Evolutionary conservation across 75 land plant genomes (phyloP), one percentile per base, ranked within the genome.

Genomic region (Ceratopteris richardii): DNA sequence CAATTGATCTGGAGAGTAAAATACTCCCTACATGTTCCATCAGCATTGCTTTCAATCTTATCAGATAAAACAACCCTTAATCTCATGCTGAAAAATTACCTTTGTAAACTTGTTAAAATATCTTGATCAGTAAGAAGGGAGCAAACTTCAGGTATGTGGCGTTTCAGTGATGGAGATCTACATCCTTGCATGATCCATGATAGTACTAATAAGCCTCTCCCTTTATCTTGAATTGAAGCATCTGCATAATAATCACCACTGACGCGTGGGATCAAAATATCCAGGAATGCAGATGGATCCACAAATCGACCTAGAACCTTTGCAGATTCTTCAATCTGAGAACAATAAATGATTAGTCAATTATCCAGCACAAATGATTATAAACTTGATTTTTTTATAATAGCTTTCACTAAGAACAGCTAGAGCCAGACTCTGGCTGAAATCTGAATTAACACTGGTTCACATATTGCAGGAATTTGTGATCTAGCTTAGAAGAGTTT

Each of bases 81-180:
- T n/a, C n/a, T n/a, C n/a, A n/a, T n/a, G n/a, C n/a, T n/a, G n/a
- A n/a, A 9, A 9, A 33, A 33, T 28, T 66, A 73, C 76, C 30
- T 61, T 44, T 73, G 63, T 14, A 73, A 60, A 64, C 76, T 73
- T 36, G 69, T 73, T 51, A 66, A 41, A 14, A 73, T 27, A 39
- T 73, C 57, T 47, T 62, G 64, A 23, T 66, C 65, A 14, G 70
- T 73, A 13, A 73, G 64, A 4, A 60, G 46, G 14, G 70, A 73
- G 36, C 76, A 73, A n/a, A 73, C 60, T 23, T 73, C 70, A 43
- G 76, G 76, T 42, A 73, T 64, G 46, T 73, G 76, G 40, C 40
- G 7, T 13, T 25, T 17, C 18, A 73, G 46, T 27, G 24, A 54
- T 13, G 52, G 31, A 16, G 65, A 17, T 27, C 20, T 47, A 52